Evolutionary conservation across 2,329 filamentous ascomycete genomes (phyloP).

Genomic region (Chalaropsis ovoidea): DNA sequence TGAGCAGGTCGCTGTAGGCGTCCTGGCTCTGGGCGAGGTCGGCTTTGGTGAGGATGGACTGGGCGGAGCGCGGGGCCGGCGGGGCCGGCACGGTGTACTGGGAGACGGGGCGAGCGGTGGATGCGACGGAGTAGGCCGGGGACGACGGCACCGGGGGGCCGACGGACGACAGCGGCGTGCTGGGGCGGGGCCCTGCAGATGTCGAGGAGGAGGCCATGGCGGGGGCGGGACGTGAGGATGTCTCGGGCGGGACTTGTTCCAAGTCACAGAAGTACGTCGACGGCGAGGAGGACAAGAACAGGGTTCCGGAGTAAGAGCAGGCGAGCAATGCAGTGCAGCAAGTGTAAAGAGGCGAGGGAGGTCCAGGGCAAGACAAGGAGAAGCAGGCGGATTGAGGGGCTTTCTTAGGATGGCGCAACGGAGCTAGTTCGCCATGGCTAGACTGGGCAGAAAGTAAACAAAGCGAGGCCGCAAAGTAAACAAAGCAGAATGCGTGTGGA

Average conservation of each 20-base stretch:
- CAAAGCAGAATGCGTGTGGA: not conserved
- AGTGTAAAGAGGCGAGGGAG: not conserved
- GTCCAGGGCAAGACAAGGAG: not conserved
- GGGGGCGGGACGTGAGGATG: no score
- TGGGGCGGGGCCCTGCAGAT: not conserved
- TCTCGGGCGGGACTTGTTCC: no score
- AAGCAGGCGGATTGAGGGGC: not conserved
- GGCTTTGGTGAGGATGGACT: constrained; percentile 51
- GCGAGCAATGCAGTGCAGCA: no score
- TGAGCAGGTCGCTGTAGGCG: constrained; percentile 52
- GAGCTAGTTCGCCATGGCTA: no score
- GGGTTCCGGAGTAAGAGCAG: no score
- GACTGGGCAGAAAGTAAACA: not conserved
- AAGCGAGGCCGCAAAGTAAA: not conserved
- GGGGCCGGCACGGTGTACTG: constrained; percentile 50
- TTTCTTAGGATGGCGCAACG: no score
- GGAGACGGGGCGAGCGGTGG: constrained; percentile 50
- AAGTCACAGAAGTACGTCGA: no score
- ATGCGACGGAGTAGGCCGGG: constrained; percentile 53
- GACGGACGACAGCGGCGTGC: not conserved
- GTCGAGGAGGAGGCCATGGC: constrained; percentile 5
- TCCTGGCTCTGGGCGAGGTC: constrained; percentile 54
- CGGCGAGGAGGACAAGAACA: no score
- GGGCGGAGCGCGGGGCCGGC: constrained; percentile 47
- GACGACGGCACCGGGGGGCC: constrained; percentile 48